Conservation (phyloP, 225 moss, liverwort and hornwort genomes). For the Sphagnum contortum region DNA sequence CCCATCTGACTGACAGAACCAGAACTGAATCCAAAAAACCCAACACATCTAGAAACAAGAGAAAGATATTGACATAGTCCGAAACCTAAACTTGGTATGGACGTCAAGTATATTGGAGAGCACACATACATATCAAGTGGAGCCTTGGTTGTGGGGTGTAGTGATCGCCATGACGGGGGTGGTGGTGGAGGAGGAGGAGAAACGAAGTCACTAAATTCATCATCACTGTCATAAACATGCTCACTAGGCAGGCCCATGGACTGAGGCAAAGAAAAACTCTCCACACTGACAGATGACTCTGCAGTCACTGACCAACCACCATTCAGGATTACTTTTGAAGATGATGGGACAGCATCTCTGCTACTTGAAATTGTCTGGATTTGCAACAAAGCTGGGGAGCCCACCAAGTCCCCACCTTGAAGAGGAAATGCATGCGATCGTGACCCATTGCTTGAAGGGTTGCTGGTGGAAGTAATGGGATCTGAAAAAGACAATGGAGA, state of each 20-base stretch:
- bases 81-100: neutral
- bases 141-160: conserved; percentile 16
- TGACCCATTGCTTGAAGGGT: conserved; percentile 15
- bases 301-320: conserved; percentile 5
- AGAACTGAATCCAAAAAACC: neutral
- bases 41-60: neutral
- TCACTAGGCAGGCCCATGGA: conserved; percentile 9
- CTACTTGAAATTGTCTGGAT: conserved; percentile 20
- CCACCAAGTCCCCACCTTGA: conserved; percentile 18
- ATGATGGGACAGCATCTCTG: conserved; percentile 23
- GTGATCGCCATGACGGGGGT: conserved; percentile 5
- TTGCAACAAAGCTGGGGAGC: conserved; percentile 6
- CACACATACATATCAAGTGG: conserved; percentile 32
- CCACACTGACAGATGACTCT: conserved; percentile 3
- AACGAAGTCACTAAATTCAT: conserved; percentile 45
- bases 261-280: conserved; percentile 10
- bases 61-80: neutral
- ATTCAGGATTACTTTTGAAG: conserved; percentile 16
- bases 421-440: conserved; percentile 32
- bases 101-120: neutral
- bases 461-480: conserved; percentile 14
- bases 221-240: conserved; percentile 36
- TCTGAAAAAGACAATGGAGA: conserved; percentile 1
- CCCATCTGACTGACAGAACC: too few species aligned
- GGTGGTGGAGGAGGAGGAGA: conserved; percentile 25